Evolutionary conservation across 2,329 filamentous ascomycete species (phyloP).

Genomic region (Colletotrichum noveboracense): DNA sequence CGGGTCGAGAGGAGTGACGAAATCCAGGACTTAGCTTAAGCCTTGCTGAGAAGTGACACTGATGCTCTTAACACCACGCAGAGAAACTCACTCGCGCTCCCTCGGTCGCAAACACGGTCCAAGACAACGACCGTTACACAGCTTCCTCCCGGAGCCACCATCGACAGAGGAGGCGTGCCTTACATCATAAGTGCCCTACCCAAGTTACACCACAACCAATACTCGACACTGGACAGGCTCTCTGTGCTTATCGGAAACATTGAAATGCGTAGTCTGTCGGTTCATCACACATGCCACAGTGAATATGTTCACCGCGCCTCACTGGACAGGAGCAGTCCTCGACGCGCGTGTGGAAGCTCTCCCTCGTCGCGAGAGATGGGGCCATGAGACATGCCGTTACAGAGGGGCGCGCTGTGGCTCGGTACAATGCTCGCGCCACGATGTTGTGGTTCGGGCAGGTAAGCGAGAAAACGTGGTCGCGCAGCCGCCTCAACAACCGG

Average conservation of each 20-base stretch:
- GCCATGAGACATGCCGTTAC: conserved; percentile 11
- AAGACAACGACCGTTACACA: not conserved
- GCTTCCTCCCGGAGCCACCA: not conserved
- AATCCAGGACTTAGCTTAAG: not conserved
- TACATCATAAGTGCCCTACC: not conserved
- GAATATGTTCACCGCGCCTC: not conserved
- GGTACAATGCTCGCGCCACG: conserved; percentile 3
- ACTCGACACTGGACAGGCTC: not conserved
- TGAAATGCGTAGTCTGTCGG: not conserved
- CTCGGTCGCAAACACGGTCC: not conserved
- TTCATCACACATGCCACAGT: not conserved
- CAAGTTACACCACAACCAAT: not conserved
- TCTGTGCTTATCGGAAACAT: not conserved
- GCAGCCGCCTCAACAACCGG: not conserved
- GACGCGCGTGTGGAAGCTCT: not conserved
- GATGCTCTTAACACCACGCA: not conserved
- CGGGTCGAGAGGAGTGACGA: not conserved
- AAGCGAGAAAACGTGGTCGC: not conserved
- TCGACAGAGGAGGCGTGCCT: not conserved
- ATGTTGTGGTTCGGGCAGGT: conserved; percentile 9
- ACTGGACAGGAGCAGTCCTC: not conserved
- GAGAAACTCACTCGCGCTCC: not conserved
- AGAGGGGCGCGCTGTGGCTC: conserved; percentile 5
- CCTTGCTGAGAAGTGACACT: not conserved
- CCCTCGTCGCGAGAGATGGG: not conserved